Base-by-base conservation (phyloP, 2,329 filamentous ascomycete species). In the Cercospora sesami region DNA sequence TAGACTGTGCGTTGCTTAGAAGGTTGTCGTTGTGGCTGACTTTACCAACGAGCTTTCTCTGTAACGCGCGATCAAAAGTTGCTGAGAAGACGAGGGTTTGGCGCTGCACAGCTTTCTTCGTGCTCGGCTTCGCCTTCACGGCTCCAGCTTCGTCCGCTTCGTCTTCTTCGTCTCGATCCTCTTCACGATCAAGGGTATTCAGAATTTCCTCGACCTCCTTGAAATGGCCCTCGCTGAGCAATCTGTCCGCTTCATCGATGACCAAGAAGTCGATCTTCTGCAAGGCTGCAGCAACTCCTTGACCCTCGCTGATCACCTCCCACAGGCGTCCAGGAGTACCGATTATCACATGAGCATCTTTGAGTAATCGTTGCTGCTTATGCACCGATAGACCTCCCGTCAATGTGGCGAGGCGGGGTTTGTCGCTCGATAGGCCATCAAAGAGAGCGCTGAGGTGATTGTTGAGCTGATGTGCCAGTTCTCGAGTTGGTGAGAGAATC, bases 61-160 rank as follows among this genome's bases (percentile, higher is more conserved):
- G 94, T 31, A 99, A 82, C 0, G 90, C 90, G 76, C 94, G 94
- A 77, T 96, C 91, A 79, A 99, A 97, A 0, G 95, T 99, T 0
- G 95, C 95, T 0, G 95, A 98, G 79, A 99, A 99, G 21, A 99
- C 93, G 0, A 99, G 86, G 0, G 94, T 98, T 77, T 99, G 95
- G 48, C 94, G 84, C 18, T 63, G 36, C 4, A 64, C 58, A 10
- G 59, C 60, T 21, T 69, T 57, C n/a, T 66, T 62, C 42, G 42
- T 59, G 63, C 30, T 30, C 4, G 53, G 26, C 7, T 28, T 31
- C 30, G 18, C 1, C 10, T 42, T 18, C 14, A 14, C 30, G 3
- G 59, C 61, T 2, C 67, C 68, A 16, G 58, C 67, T 4, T 69
- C 69, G 14, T 72, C 69, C 9, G 72, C 67, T 6, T 79, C 75